Conservation (phyloP, 106 monocot genomes). For the Acanthochlamys bracteata region DNA sequence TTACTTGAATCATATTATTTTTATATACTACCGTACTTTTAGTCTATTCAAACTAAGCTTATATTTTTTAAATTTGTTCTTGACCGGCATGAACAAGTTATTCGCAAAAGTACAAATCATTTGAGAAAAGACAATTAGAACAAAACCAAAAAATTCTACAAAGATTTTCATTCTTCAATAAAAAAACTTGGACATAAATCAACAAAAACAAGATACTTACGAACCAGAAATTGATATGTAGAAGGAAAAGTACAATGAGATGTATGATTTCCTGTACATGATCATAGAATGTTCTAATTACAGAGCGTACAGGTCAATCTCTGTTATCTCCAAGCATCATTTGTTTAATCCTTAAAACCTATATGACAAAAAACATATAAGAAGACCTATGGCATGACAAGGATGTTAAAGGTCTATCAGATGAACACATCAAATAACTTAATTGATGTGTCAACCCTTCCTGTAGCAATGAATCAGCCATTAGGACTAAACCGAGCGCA, state of each 20-base stretch:
- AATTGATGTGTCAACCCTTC: conserved; percentile 78
- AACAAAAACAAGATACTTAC: neutral
- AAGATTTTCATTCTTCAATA: neutral
- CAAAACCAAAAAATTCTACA: neutral
- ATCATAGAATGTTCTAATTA: conserved; percentile 96
- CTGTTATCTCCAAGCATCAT: conserved; percentile 64
- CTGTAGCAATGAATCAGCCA: conserved; percentile 82
- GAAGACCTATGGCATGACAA: conserved; percentile 1
- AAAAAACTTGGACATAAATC: neutral
- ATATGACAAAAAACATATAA: conserved; percentile 9
- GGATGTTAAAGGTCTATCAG: neutral
- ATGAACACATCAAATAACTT: conserved; percentile 83
- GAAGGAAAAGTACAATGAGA: neutral
- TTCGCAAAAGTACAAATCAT: neutral
- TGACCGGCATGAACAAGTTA: too few species aligned
- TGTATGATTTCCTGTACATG: conserved; percentile 53
- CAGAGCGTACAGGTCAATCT: conserved; percentile 72
- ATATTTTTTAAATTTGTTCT: too few species aligned
- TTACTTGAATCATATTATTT: too few species aligned
- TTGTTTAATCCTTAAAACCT: conserved; percentile 91
- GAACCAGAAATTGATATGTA: neutral
- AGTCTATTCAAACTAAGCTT: too few species aligned
- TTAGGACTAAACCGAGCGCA: conserved; percentile 90
- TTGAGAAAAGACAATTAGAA: neutral
- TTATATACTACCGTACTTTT: too few species aligned